A percentile compares a stretch with the other conserved stretches of the same genome.
These are phyloP conservation scores for Iris macrosiphon DNA, from an alignment of 106 monocot species.

Conservation along the genomic window DNA sequence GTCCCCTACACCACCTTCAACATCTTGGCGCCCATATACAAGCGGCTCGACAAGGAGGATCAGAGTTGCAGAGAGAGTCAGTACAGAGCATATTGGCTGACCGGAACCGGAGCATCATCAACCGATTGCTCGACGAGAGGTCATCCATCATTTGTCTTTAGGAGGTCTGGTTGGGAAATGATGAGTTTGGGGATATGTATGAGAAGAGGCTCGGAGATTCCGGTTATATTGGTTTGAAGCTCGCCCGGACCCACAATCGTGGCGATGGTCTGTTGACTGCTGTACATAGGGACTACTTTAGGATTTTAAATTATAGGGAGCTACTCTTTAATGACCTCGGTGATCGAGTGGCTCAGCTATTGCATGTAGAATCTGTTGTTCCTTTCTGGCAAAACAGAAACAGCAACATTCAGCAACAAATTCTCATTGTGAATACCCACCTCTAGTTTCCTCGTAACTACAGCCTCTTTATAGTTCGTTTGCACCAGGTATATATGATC, in stretches of 20 bases:
- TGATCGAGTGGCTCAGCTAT: slow-evolving; percentile 90
- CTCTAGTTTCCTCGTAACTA: slow-evolving; percentile 91
- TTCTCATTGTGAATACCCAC: slow-evolving; percentile 95
- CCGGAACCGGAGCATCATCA: slow-evolving; percentile 78
- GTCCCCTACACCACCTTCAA: slow-evolving; percentile 44
- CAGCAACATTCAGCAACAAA: slow-evolving; percentile 47
- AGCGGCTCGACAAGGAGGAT: slow-evolving; percentile 39
- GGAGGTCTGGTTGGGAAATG: slow-evolving; percentile 75
- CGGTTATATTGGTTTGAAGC: slow-evolving; percentile 46
- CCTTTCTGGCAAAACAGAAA: slow-evolving; percentile 47
- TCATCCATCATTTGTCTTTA: slow-evolving; percentile 93
- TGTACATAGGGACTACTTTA: slow-evolving; percentile 65
- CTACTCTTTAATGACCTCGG: slow-evolving; percentile 93
- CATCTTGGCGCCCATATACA: slow-evolving; percentile 41
- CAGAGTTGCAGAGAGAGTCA: slow-evolving; percentile 82
- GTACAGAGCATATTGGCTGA: slow-evolving; percentile 67
- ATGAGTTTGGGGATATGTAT: slow-evolving; percentile 64
- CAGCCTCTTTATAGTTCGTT: slow-evolving; percentile 64
- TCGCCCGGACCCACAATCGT: slow-evolving; percentile 66
- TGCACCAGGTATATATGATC: slow-evolving; percentile 97
- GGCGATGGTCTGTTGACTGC: slow-evolving; percentile 93
- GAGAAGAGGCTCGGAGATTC: slow-evolving; percentile 56
- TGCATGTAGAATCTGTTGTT: slow-evolving; percentile 79
- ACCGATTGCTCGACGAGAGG: slow-evolving; percentile 55
- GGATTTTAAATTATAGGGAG: slow-evolving; percentile 62